Conservation (phyloP, 441 rosid species). For the Lepidium campestre region DNA sequence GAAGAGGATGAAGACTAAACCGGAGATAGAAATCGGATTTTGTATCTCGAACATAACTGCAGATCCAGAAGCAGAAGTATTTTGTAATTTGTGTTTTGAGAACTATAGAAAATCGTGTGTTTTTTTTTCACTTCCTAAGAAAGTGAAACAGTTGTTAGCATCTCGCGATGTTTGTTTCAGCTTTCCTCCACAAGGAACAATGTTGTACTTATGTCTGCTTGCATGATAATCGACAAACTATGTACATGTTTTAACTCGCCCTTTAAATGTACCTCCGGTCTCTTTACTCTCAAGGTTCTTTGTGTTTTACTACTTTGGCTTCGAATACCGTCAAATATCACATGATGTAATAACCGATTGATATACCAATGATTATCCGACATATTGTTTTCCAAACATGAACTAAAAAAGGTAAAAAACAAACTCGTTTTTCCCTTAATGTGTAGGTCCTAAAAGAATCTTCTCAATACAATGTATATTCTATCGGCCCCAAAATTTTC, state of each 20-base stretch:
- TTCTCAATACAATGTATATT: not conserved
- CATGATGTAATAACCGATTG: not conserved
- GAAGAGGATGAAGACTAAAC: conserved; percentile 21
- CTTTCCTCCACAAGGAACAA: not conserved
- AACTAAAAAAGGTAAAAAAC: not conserved
- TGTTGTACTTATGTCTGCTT: conserved; percentile 12
- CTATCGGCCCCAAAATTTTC: conserved; percentile 8
- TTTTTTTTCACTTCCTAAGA: not conserved
- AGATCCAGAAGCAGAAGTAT: conserved; percentile 9
- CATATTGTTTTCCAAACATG: not conserved
- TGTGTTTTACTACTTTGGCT: not conserved
- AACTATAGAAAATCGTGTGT: conserved; percentile 4
- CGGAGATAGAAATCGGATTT: not conserved
- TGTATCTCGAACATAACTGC: conserved; percentile 12
- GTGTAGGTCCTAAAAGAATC: not conserved
- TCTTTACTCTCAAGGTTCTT: not conserved
- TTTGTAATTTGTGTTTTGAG: conserved; percentile 8
- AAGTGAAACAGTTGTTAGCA: conserved; percentile 11
- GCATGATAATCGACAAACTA: conserved; percentile 1
- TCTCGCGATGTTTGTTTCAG: conserved; percentile 9
- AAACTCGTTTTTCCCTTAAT: not conserved
- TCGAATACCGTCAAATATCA: not conserved
- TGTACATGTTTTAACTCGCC: not conserved
- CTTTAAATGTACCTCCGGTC: not conserved
- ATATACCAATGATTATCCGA: not conserved